These are phyloP conservation scores for Piper longum DNA, from an alignment of 164 flowering plant species.

Conservation along the genomic window DNA sequence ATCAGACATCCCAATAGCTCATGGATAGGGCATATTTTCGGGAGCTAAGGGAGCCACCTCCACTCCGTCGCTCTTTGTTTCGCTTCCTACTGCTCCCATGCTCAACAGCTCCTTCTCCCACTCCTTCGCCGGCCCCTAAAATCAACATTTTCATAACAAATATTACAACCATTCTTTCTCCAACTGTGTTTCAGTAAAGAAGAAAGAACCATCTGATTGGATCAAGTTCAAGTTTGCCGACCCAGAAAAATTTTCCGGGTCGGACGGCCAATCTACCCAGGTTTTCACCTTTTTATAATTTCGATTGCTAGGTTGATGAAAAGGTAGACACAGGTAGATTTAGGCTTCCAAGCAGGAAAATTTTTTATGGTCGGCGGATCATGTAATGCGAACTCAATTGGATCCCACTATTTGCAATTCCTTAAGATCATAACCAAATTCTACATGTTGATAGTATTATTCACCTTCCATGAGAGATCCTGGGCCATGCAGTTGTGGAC, in stretches of 20 bases:
- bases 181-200: no score
- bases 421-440: no score
- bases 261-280: neutral
- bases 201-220: no score
- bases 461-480: constrained; percentile 96
- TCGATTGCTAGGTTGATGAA: no score
- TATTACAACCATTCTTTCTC: no score
- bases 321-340: no score
- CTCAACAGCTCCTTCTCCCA: neutral
- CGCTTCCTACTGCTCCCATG: neutral
- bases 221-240: neutral
- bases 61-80: neutral
- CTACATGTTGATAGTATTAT: constrained; percentile 1
- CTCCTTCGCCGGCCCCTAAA: neutral
- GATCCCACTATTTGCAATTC: no score
- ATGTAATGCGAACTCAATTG: no score
- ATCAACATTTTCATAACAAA: neutral
- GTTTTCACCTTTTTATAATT: neutral
- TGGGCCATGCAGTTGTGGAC: constrained; percentile 78
- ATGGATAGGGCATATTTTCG: neutral
- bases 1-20: neutral
- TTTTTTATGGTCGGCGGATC: neutral
- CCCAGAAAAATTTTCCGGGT: neutral
- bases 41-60: neutral
- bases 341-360: no score